Evolutionary conservation across 306 rosid species (phyloP), one percentile per base, ranked within the genome.

Genomic region (Quercus alba): DNA sequence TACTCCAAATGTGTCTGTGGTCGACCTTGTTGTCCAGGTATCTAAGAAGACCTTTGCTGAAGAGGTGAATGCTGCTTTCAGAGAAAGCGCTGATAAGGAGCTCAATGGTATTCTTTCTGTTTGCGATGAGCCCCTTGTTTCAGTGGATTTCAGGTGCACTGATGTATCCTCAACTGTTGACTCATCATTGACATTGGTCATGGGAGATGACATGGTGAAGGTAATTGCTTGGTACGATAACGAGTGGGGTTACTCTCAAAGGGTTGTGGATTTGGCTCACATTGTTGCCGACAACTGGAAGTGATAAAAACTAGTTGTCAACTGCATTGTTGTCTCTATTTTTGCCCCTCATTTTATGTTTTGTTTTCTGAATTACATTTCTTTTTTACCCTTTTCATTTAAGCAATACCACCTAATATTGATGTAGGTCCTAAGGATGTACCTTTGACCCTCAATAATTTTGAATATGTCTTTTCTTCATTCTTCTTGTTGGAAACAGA

Each of bases 151-250:
- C 56, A 80, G 97, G 88, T 95, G 99, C 93, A 83, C 91, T 2
- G 97, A 95, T 56, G 98, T 93, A 5, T 91, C 99, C 1, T 95
- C 99, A n/a, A 93, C 98, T 9, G 96, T 95, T 12, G 99, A 95
- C 84, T 91, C 99, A 0, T 95, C 99, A 1, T 85, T 95, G 86
- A 95, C 99, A 14, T 90, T 95, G 98, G 99, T 93, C 3, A 95
- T 95, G 99, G 98, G 99, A 7, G 97, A 95, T 83, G 99, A 93
- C 79, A 73, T 93, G 99, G 98, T 95, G 14, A 95, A 95, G 93
- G 98, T 95, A 31, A 95, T 95, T 78, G 99, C 99, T 64, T 95
- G 99, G 99, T 95, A 93, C 75, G 99, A 95, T 51, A 95, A 95
- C 6, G 98, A 95, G 63, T 93, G 98, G 99, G 99, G 99, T 72